Percentiles rank a stretch among this genome's conserved stretches.
Conservation (phyloP, 2,329 filamentous ascomycete species). For the Pseudodiploospora longispora region DNA sequence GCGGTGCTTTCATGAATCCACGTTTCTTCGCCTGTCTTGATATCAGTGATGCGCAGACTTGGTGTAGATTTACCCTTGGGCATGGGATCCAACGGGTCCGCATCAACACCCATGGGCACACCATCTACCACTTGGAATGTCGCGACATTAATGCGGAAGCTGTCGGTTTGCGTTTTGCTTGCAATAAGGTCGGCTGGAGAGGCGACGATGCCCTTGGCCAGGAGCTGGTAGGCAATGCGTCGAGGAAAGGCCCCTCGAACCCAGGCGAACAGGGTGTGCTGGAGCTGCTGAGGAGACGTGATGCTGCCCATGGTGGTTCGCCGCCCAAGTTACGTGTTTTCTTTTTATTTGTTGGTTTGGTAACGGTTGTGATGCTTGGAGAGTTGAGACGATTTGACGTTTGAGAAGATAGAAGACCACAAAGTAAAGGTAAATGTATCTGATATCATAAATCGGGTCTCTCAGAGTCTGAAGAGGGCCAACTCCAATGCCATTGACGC, state of each 20-base stretch:
- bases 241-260: background rate
- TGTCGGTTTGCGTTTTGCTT: background rate
- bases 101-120: background rate
- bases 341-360: too few species aligned
- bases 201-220: background rate
- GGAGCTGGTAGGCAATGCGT: background rate
- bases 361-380: too few species aligned
- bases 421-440: too few species aligned
- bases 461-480: too few species aligned
- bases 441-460: too few species aligned
- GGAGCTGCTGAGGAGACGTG: background rate
- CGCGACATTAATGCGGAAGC: background rate
- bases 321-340: too few species aligned
- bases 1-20: background rate
- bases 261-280: background rate
- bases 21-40: background rate
- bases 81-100: background rate
- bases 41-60: background rate
- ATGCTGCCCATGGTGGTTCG: too few species aligned
- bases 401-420: too few species aligned
- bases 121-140: background rate
- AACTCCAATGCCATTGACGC: too few species aligned
- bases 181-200: background rate
- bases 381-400: too few species aligned
- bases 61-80: background rate